Percentiles rank a stretch among this genome's conserved stretches.
These are phyloP conservation scores for Podila minutissima DNA, from an alignment of 192 early-diverging fungal species.

Conservation along the genomic window DNA sequence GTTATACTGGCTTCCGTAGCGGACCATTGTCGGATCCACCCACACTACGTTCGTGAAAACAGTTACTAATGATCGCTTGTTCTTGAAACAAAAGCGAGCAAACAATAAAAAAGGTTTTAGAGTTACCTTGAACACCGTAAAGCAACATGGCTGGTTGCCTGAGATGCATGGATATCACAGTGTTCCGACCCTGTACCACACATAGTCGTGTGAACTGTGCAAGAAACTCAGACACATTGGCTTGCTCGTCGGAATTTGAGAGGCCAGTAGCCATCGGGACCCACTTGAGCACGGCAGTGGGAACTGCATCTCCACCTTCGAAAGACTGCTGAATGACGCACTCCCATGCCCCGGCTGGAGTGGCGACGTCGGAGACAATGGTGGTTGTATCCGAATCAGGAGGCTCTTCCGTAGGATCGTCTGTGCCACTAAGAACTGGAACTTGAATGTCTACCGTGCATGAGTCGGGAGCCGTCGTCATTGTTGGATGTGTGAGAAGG, in stretches of 20 bases:
- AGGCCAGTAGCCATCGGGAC: too few species aligned
- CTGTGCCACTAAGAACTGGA: too few species aligned
- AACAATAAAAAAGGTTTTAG: not conserved
- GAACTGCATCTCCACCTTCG: too few species aligned
- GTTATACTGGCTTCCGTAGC: not conserved
- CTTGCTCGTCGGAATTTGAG: not conserved
- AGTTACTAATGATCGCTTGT: not conserved
- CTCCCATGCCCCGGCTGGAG: too few species aligned
- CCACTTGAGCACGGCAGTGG: too few species aligned
- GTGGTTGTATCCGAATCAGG: too few species aligned
- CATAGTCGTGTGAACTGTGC: not conserved
- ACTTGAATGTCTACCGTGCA: too few species aligned
- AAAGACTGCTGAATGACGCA: too few species aligned
- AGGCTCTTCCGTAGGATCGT: too few species aligned
- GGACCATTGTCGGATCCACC: slow-evolving; percentile 10
- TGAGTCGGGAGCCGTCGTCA: too few species aligned
- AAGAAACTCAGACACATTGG: not conserved
- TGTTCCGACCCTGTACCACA: not conserved
- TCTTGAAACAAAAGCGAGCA: not conserved
- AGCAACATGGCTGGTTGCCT: not conserved
- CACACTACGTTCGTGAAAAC: not conserved
- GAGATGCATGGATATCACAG: not conserved
- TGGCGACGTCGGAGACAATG: too few species aligned
- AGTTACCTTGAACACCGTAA: not conserved
- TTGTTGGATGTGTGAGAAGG: too few species aligned